A percentile compares a stretch with the other conserved stretches of the same genome.
Conservation (phyloP, 2,329 filamentous ascomycete species). For the Exophiala sideris region DNA sequence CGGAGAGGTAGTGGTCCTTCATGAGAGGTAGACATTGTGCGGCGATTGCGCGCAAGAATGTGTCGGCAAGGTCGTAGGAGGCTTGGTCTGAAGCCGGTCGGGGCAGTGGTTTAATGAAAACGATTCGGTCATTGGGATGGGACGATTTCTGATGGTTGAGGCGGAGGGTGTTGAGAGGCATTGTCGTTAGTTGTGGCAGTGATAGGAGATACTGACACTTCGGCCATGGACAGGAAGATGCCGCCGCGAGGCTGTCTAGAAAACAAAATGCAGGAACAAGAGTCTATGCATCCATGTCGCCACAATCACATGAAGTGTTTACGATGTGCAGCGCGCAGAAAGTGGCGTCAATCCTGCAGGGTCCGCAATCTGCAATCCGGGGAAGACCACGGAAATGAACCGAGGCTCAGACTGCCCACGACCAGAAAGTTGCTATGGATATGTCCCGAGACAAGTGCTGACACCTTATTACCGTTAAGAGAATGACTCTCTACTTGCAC, state of each 20-base stretch:
- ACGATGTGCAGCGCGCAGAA: conserved; percentile 4
- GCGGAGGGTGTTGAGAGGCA: conserved; percentile 76
- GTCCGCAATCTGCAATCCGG: too few relatives aligned
- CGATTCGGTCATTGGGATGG: conserved; percentile 50
- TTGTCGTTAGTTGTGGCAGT: conserved; percentile 36
- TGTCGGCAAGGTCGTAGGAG: conserved; percentile 62
- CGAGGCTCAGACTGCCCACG: too few relatives aligned
- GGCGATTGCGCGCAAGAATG: conserved; percentile 72
- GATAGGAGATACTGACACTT: background rate
- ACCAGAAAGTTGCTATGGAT: too few relatives aligned
- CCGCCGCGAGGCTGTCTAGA: too few relatives aligned
- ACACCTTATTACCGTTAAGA: too few relatives aligned
- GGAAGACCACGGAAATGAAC: too few relatives aligned
- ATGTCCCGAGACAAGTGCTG: too few relatives aligned
- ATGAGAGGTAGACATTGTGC: conserved; percentile 76
- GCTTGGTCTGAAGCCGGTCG: conserved; percentile 43
- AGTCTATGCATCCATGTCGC: too few relatives aligned
- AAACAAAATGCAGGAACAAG: too few relatives aligned
- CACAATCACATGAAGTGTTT: too few relatives aligned
- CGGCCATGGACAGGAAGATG: too few relatives aligned
- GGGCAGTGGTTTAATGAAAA: conserved; percentile 78
- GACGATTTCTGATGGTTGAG: conserved; percentile 54
- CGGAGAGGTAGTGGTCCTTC: conserved; percentile 61
- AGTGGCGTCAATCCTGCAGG: background rate
- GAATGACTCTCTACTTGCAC: too few relatives aligned